A percentile compares a stretch with the other conserved stretches of the same genome.
These are phyloP conservation scores for Heracleum sosnowskyi DNA, from an alignment of 129 eudicot genomes.

Conservation along the genomic window DNA sequence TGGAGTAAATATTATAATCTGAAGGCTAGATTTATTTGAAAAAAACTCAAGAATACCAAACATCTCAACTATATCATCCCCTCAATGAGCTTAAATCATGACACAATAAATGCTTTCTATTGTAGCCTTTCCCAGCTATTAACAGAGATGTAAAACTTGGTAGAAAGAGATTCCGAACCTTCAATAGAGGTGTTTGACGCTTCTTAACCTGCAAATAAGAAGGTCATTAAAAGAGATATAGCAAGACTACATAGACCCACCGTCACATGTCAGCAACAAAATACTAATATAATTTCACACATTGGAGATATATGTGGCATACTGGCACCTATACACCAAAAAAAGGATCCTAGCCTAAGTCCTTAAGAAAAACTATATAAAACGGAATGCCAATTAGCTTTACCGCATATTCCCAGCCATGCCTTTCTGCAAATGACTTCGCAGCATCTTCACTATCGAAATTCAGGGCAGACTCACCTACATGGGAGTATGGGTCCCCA, in stretches of 20 bases:
- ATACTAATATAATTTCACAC: not conserved
- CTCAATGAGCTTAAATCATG: not conserved
- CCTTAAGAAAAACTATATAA: not conserved
- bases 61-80: not conserved
- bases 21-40: not conserved
- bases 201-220: slow-evolving; percentile 64
- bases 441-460: slow-evolving; percentile 80
- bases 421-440: slow-evolving; percentile 68
- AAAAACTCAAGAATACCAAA: not conserved
- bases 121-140: not conserved
- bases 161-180: slow-evolving; percentile 45
- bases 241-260: not conserved
- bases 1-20: not conserved
- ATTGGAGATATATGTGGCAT: not conserved
- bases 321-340: not conserved
- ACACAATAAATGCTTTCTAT: not conserved
- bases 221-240: not conserved
- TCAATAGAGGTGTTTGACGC: slow-evolving; percentile 80
- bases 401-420: slow-evolving; percentile 93
- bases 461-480: slow-evolving; percentile 75
- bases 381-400: slow-evolving; percentile 8
- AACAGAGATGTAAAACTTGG: slow-evolving; percentile 4
- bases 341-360: no score
- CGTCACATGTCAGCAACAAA: not conserved
- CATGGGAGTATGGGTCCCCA: slow-evolving; percentile 95